These are phyloP conservation scores for Xylaria sp. DNA, from an alignment of 2,329 filamentous ascomycete species.

Conservation along the genomic window DNA sequence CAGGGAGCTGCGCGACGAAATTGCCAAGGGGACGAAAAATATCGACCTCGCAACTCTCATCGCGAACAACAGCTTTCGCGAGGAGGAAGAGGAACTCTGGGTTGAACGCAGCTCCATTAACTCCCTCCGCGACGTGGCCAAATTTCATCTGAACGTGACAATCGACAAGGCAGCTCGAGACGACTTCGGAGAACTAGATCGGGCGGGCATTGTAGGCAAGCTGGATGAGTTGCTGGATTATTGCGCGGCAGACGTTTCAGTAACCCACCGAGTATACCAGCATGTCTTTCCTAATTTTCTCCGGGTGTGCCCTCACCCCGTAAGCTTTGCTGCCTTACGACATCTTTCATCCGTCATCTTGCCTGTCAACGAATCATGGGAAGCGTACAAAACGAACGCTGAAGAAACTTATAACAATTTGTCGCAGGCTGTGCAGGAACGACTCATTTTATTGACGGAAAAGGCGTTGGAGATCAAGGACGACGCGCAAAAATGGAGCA, in stretches of 20 bases:
- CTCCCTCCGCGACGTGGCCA: slow-evolving; percentile 90
- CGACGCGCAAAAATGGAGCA: slow-evolving; percentile 68
- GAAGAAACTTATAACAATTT: slow-evolving; percentile 82
- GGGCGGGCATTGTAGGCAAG: slow-evolving; percentile 68
- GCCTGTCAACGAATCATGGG: slow-evolving; percentile 86
- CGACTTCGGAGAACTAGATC: slow-evolving; percentile 81
- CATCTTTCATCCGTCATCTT: slow-evolving; percentile 94
- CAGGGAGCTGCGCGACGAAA: slow-evolving; percentile 78
- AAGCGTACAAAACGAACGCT: slow-evolving; percentile 78
- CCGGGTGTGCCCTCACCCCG: slow-evolving; percentile 89
- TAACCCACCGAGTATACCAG: slow-evolving; percentile 93
- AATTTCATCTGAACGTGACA: slow-evolving; percentile 89
- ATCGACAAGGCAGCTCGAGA: slow-evolving; percentile 90
- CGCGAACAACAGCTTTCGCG: slow-evolving; percentile 65
- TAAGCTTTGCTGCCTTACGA: slow-evolving; percentile 91
- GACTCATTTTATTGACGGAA: slow-evolving; percentile 73
- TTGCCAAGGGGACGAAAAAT: slow-evolving; percentile 71
- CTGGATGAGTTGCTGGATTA: slow-evolving; percentile 88
- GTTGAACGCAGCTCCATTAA: slow-evolving; percentile 93
- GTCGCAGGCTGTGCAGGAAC: slow-evolving; percentile 75
- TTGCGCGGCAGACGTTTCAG: slow-evolving; percentile 89
- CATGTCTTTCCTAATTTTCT: slow-evolving; percentile 91
- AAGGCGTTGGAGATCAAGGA: slow-evolving; percentile 76
- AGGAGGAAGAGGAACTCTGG: slow-evolving; percentile 95
- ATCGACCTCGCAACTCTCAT: slow-evolving; percentile 72